Conservation (phyloP, 768 basidiomycete genomes). For the Russula sp. region DNA sequence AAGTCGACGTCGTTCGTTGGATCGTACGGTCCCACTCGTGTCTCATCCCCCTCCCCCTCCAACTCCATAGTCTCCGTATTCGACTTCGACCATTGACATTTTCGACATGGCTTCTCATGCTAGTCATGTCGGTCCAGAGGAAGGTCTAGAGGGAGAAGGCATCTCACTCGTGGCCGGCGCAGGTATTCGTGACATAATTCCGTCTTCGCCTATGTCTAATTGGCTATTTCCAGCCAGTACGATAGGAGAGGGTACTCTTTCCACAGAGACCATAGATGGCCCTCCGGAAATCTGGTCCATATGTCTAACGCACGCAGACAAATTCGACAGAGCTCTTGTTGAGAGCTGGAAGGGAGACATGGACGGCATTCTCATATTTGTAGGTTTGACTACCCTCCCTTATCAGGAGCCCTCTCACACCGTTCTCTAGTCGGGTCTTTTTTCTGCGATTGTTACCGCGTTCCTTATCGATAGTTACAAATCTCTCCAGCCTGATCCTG, state of each 20-base stretch:
- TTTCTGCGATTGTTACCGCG: slow-evolving; percentile 15
- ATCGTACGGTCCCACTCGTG: background rate
- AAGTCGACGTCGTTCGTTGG: background rate
- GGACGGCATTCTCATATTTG: slow-evolving; percentile 22
- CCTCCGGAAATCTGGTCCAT: slow-evolving; percentile 14
- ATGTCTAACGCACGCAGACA: slow-evolving; percentile 12
- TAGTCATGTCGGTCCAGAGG: too few relatives aligned
- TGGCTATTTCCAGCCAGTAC: background rate
- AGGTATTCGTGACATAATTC: background rate
- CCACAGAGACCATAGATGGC: background rate
- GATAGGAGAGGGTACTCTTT: background rate
- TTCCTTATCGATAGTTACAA: slow-evolving; percentile 17
- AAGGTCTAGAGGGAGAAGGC: background rate
- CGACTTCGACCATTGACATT: background rate
- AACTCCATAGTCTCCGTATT: too few relatives aligned
- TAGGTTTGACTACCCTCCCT: background rate
- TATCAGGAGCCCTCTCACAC: background rate
- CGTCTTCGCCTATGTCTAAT: background rate
- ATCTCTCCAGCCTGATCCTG: slow-evolving; percentile 3
- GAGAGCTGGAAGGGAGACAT: slow-evolving; percentile 20
- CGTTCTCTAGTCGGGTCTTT: slow-evolving; percentile 16
- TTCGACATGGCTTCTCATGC: background rate
- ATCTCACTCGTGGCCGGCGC: background rate
- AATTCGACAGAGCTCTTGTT: slow-evolving; percentile 12
- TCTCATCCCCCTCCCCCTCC: background rate